A percentile compares a stretch with the other conserved stretches of the same genome.
phyloP scores from a whole-genome alignment of 352 stramenopile species.

The Peronospora belbahrii region DNA sequence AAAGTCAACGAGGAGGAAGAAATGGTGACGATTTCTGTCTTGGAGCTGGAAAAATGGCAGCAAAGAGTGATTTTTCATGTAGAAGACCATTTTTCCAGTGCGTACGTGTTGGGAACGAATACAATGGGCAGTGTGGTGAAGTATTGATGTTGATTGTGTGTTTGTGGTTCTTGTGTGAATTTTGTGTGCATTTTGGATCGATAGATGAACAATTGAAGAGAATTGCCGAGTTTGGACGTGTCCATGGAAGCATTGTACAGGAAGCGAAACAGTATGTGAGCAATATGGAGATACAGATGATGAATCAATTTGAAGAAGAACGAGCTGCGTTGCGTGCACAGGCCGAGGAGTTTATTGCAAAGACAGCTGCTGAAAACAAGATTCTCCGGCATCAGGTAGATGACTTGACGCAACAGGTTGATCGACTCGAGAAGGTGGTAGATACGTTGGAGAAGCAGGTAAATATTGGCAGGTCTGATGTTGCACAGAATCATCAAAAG shows the following conservation, averaged over 20 bases:
- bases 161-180: neutral
- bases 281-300: slow-evolving; percentile 48
- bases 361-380: slow-evolving; percentile 42
- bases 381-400: slow-evolving; percentile 19
- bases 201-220: slow-evolving; percentile 71
- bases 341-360: slow-evolving; percentile 45
- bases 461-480: slow-evolving; percentile 8
- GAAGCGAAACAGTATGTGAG: slow-evolving; percentile 62
- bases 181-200: too few species aligned
- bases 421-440: slow-evolving; percentile 15
- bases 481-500: neutral
- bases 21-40: slow-evolving; percentile 37
- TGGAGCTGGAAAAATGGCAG: slow-evolving; percentile 60
- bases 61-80: slow-evolving; percentile 48
- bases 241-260: slow-evolving; percentile 53
- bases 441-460: slow-evolving; percentile 12
- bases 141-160: neutral
- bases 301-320: slow-evolving; percentile 42
- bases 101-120: slow-evolving; percentile 4
- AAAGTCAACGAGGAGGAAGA: slow-evolving; percentile 5
- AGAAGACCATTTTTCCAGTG: slow-evolving; percentile 64
- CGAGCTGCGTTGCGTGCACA: slow-evolving; percentile 32
- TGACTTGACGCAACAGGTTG: slow-evolving; percentile 22
- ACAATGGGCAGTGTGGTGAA: neutral
- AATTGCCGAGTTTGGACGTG: slow-evolving; percentile 68